Percentiles rank a stretch among this genome's conserved stretches.
These are phyloP conservation scores for Dimocarpus longan DNA, from an alignment of 345 rosid genomes.

Conservation along the genomic window DNA sequence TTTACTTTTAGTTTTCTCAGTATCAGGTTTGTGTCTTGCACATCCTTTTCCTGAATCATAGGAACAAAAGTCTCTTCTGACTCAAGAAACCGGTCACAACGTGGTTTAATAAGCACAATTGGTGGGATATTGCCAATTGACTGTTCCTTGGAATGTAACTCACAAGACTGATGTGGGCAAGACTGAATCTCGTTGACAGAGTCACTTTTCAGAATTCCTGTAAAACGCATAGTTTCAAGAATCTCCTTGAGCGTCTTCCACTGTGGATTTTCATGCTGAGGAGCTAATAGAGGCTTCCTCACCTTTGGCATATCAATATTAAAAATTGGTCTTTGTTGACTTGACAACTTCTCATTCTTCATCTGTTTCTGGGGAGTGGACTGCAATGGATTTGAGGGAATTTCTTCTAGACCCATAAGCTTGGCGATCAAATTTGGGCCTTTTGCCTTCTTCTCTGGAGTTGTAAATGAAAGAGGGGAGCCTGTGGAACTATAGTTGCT, in stretches of 20 bases:
- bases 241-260: conserved; percentile 47
- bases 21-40: conserved; percentile 23
- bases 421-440: conserved; percentile 73
- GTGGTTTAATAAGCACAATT: conserved; percentile 69
- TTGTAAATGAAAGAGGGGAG: conserved; percentile 38
- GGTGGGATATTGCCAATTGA: conserved; percentile 37
- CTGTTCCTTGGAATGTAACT: conserved; percentile 29
- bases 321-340: conserved; percentile 27
- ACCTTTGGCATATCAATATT: conserved; percentile 39
- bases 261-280: conserved; percentile 27
- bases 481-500: conserved; percentile 38
- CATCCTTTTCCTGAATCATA: conserved; percentile 25
- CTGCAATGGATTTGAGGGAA: conserved; percentile 44
- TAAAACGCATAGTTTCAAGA: conserved; percentile 48
- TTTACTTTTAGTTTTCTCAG: conserved; percentile 34
- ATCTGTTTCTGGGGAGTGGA: conserved; percentile 27
- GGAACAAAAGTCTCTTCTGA: conserved; percentile 29
- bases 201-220: conserved; percentile 42
- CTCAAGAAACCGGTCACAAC: conserved; percentile 26
- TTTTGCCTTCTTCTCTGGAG: conserved; percentile 35
- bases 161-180: conserved; percentile 17
- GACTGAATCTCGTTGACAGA: conserved; percentile 27
- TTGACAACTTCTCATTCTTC: conserved; percentile 26
- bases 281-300: conserved; percentile 36
- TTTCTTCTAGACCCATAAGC: conserved; percentile 89